These are phyloP conservation scores for Oryza brachyantha DNA, from an alignment of 176 grass and related monocot genomes.

Conservation along the genomic window DNA sequence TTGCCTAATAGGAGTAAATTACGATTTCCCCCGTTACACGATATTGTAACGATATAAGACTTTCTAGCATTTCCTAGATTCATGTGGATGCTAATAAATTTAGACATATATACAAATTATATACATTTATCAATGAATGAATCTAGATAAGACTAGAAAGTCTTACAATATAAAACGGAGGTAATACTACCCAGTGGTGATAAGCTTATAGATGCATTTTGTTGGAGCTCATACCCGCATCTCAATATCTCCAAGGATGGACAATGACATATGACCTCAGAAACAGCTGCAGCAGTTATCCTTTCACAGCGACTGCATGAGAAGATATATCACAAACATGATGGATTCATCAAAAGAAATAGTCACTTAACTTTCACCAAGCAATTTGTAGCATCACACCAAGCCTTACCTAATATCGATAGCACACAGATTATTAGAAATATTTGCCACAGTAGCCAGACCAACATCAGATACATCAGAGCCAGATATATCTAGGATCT, in stretches of 20 bases:
- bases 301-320: slow-evolving; percentile 68
- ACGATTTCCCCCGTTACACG: too few relatives aligned
- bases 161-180: too few relatives aligned
- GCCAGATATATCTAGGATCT: slow-evolving; percentile 81
- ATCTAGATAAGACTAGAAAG: too few relatives aligned
- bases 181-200: neutral
- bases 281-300: slow-evolving; percentile 58
- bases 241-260: slow-evolving; percentile 80
- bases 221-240: slow-evolving; percentile 73
- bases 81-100: too few relatives aligned
- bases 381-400: neutral
- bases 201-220: slow-evolving; percentile 4
- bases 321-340: slow-evolving; percentile 14
- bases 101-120: too few relatives aligned
- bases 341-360: slow-evolving; percentile 3
- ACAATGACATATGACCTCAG: slow-evolving; percentile 69
- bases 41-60: too few relatives aligned
- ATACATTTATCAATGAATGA: too few relatives aligned
- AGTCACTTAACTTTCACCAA: neutral
- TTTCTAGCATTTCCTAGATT: too few relatives aligned
- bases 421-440: slow-evolving; percentile 69
- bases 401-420: slow-evolving; percentile 86
- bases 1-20: neutral
- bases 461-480: slow-evolving; percentile 80
- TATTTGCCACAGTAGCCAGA: slow-evolving; percentile 52